Conservation (phyloP, 768 basidiomycete genomes). For the Pisolithus microcarpus region DNA sequence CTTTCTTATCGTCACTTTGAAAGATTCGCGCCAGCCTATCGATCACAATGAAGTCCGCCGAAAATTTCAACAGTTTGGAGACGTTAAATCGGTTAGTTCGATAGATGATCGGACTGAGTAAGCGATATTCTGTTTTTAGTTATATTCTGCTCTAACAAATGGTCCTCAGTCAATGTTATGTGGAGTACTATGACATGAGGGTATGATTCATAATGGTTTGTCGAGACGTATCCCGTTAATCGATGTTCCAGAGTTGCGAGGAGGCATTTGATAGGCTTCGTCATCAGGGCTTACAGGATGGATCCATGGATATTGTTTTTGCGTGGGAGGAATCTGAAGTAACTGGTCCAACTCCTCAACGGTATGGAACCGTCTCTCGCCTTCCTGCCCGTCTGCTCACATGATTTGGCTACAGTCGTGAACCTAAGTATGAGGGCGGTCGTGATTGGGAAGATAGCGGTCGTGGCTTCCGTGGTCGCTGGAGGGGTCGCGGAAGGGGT, state of each 20-base stretch:
- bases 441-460: constrained; percentile 43
- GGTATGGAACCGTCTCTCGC: constrained; percentile 20
- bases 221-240: constrained; percentile 7
- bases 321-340: constrained; percentile 73
- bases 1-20: constrained; percentile 69
- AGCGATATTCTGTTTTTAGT: constrained; percentile 9
- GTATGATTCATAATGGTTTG: constrained; percentile 34
- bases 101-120: constrained; percentile 60
- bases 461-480: constrained; percentile 34
- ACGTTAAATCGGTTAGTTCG: constrained; percentile 73
- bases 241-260: constrained; percentile 51
- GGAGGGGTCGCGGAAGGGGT: constrained; percentile 34
- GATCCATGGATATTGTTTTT: constrained; percentile 81
- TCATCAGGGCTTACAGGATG: constrained; percentile 74
- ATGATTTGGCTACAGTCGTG: constrained; percentile 15
- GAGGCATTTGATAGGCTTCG: constrained; percentile 76
- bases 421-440: constrained; percentile 30
- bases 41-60: constrained; percentile 82
- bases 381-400: constrained; percentile 5
- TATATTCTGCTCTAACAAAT: constrained; percentile 5
- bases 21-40: constrained; percentile 64
- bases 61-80: constrained; percentile 84
- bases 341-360: constrained; percentile 39
- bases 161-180: constrained; percentile 65
- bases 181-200: constrained; percentile 91